A percentile compares a stretch with the other conserved stretches of the same genome.
Evolutionary conservation across 2,329 filamentous ascomycete species (phyloP).

Genomic region (Aspergillus oerlinghausenensis): DNA sequence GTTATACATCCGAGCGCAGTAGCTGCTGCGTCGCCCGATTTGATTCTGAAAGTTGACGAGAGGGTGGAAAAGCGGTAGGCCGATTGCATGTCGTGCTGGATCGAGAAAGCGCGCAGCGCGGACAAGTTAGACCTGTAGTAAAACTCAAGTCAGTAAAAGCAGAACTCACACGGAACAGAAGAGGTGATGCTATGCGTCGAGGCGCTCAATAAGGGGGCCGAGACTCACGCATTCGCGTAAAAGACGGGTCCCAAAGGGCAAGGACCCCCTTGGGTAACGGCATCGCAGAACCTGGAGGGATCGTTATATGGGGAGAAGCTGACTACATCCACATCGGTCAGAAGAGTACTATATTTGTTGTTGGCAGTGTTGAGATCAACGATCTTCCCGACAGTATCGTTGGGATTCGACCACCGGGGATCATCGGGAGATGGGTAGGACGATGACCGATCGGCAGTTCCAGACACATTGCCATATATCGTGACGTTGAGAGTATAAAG

Average conservation of each 20-base stretch:
- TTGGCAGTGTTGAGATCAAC: constrained; percentile 54
- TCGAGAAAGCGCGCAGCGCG: constrained; percentile 64
- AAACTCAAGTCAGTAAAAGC: constrained; percentile 1
- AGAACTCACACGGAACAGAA: not conserved
- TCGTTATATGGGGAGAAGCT: constrained; percentile 66
- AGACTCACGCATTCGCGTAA: constrained; percentile 47
- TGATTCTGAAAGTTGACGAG: constrained; percentile 65
- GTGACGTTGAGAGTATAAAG: constrained; percentile 68
- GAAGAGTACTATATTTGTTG: constrained; percentile 67
- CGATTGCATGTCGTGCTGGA: constrained; percentile 71
- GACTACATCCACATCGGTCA: constrained; percentile 67
- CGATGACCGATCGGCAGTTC: constrained; percentile 51
- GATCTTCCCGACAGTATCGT: constrained; percentile 71
- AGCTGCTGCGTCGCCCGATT: constrained; percentile 63
- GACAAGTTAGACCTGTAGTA: constrained; percentile 42
- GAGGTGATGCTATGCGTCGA: not conserved
- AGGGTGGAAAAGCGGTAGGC: constrained; percentile 84
- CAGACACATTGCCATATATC: constrained; percentile 87
- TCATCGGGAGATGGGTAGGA: constrained; percentile 57
- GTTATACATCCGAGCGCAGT: constrained; percentile 74
- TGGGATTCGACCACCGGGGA: constrained; percentile 58
- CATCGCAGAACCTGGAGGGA: constrained; percentile 62
- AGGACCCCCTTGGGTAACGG: constrained; percentile 48
- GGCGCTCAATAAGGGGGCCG: not conserved
- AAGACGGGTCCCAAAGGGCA: constrained; percentile 79